Conservation (phyloP, 2,329 filamentous ascomycete genomes). For the Sodiomyces alkalinus region DNA sequence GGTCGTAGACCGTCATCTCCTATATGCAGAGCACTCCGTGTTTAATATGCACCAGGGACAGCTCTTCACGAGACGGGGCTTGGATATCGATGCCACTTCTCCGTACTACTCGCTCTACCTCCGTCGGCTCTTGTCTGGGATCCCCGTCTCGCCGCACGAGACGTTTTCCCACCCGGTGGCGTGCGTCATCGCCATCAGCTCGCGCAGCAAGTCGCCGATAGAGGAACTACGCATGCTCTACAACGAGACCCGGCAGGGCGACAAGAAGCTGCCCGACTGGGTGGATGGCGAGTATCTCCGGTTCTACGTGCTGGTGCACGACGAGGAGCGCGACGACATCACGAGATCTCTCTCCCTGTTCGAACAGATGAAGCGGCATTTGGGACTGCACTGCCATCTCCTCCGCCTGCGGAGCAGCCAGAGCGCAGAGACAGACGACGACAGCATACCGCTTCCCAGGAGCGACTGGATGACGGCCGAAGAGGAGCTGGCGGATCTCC, state of each 20-base stretch:
- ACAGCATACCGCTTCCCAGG: conserved; percentile 65
- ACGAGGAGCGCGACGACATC: conserved; percentile 91
- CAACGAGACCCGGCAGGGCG: conserved; percentile 65
- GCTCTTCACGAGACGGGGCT: conserved; percentile 22
- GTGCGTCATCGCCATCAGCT: conserved; percentile 89
- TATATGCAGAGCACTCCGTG: conserved; percentile 52
- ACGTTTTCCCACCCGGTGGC: conserved; percentile 91
- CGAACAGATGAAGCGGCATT: conserved; percentile 98
- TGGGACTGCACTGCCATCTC: conserved; percentile 89
- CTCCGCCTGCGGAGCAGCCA: conserved; percentile 72
- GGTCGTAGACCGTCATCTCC: conserved; percentile 65
- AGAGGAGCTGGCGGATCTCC: conserved; percentile 68
- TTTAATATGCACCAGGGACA: conserved; percentile 21
- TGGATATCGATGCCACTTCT: conserved; percentile 42
- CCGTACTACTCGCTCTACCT: conserved; percentile 80
- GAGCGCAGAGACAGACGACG: conserved; percentile 80
- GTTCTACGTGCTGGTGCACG: conserved; percentile 93
- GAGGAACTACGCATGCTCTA: conserved; percentile 78
- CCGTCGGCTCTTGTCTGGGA: conserved; percentile 63
- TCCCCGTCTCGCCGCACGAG: conserved; percentile 71
- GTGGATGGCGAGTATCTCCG: conserved; percentile 83
- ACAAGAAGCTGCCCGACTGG: conserved; percentile 63
- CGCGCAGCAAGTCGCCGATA: conserved; percentile 67
- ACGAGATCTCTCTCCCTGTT: conserved; percentile 78
- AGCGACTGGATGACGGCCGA: conserved; percentile 81